Base-by-base conservation (phyloP, 2,329 filamentous ascomycete genomes). In the Didymella sp. region DNA sequence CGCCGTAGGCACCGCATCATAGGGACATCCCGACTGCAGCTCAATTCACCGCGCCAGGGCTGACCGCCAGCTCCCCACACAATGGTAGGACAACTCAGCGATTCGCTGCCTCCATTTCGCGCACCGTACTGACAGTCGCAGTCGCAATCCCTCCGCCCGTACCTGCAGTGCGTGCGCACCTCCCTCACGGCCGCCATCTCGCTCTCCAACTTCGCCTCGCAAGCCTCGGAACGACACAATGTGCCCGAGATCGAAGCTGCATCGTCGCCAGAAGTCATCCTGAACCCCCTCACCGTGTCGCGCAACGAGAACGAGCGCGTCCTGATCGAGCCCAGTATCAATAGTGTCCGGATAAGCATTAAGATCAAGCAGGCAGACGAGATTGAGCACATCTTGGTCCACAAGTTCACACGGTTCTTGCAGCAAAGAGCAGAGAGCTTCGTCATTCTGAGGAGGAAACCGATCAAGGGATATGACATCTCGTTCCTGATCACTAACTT, bases 361-460 rank as follows among this genome's bases (percentile, higher is more conserved):
- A 92, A 94, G 83, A 97, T 99, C 79, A 99, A 99, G 82, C 95
- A 99, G 83, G 95, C 95, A 61, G 95, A 99, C 78, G 95, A 99
- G 81, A 99, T 98, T 72, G 95, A 99, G 79, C 87, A 96, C 76
- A 98, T 99, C 64, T 82, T 99, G 60, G 95, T 99, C 63, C 95
- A 98, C 82, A 99, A 99, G 80, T 98, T 99, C 73, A 96, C 93
- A 37, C 86, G 95, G 54, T 99, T 99, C 84, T 80, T 99, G 80
- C 97, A 92, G 35, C 94, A 97, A 80, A 85, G 94, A 78, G 95
- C 95, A 45, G 95, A 99, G 79, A 92, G 91, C 0, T 99, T 99
- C 81, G 98, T 98, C 74, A 96, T 99, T 59, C 79, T 99, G 74
- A 84, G 95, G 78, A 87, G 95, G 79, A 99, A 99, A 81, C 90